Conservation (phyloP, 805 yeast genomes). For the Candida nitratophila region DNA sequence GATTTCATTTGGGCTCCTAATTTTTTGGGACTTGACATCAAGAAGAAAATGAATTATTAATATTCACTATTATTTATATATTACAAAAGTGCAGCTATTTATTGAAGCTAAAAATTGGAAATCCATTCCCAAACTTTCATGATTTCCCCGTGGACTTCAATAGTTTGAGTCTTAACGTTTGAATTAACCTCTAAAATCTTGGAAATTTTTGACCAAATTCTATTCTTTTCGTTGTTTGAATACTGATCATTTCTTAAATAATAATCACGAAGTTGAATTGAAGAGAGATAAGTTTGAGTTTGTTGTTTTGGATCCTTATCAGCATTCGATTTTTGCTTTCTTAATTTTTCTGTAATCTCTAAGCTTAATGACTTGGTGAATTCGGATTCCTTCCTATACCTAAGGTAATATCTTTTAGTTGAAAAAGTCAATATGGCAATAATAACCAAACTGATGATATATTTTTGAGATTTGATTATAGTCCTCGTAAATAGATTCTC, state of each 20-base stretch:
- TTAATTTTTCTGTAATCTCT: slow-evolving; percentile 44
- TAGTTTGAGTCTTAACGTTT: slow-evolving; percentile 51
- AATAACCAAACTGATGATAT: background rate
- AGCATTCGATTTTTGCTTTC: slow-evolving; percentile 34
- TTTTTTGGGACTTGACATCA: background rate
- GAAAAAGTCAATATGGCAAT: slow-evolving; percentile 17
- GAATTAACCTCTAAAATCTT: slow-evolving; percentile 55
- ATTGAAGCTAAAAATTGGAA: slow-evolving; percentile 25
- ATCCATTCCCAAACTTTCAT: slow-evolving; percentile 88
- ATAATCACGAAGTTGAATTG: slow-evolving; percentile 67
- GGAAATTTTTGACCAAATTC: slow-evolving; percentile 54
- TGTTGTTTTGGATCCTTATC: slow-evolving; percentile 25
- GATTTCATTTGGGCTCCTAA: too few relatives aligned
- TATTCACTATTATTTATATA: background rate
- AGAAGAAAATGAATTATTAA: too few relatives aligned
- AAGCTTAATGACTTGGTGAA: slow-evolving; percentile 38
- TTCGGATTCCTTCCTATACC: slow-evolving; percentile 26
- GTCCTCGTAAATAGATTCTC: slow-evolving; percentile 16
- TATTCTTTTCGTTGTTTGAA: slow-evolving; percentile 31
- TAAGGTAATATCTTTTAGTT: slow-evolving; percentile 25
- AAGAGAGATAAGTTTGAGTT: slow-evolving; percentile 46
- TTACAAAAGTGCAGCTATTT: background rate
- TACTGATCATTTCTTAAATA: slow-evolving; percentile 34
- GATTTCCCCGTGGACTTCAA: slow-evolving; percentile 82
- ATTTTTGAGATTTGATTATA: slow-evolving; percentile 10